phyloP scores from a whole-genome alignment of 2,329 filamentous ascomycete genomes.

The Elsinoe ampelina region DNA sequence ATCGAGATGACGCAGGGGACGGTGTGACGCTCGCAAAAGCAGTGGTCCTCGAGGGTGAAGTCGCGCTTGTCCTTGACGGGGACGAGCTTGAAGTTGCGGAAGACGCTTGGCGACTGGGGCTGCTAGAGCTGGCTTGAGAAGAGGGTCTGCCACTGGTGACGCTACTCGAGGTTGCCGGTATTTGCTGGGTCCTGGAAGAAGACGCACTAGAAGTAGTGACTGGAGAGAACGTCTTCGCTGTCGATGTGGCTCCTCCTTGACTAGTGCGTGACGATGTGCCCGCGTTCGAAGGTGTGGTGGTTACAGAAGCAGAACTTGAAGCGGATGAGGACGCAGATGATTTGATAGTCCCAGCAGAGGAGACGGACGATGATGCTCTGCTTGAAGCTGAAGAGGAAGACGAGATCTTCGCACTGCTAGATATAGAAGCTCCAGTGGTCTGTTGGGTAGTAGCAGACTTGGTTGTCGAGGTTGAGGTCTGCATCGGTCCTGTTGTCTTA shows the following conservation, averaged over 20 bases:
- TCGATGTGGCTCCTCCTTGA: neutral
- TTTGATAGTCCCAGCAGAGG: neutral
- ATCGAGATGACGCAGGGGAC: neutral
- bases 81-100: constrained; percentile 6
- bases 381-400: neutral
- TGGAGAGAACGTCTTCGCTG: neutral
- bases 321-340: neutral
- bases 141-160: neutral
- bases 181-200: neutral
- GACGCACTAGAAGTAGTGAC: neutral
- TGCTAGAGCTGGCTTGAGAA: neutral
- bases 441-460: neutral
- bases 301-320: neutral
- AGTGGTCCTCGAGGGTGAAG: neutral
- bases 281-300: neutral
- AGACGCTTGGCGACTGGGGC: neutral
- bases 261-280: neutral
- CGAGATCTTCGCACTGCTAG: neutral
- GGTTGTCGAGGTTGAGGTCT: neutral
- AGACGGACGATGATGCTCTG: neutral
- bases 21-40: neutral
- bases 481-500: neutral
- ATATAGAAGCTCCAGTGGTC: neutral
- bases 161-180: neutral
- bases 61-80: neutral